A percentile compares a stretch with the other conserved stretches of the same genome.
Evolutionary conservation across 2,329 filamentous ascomycete species (phyloP).

Genomic region (Anthostomella pinea): DNA sequence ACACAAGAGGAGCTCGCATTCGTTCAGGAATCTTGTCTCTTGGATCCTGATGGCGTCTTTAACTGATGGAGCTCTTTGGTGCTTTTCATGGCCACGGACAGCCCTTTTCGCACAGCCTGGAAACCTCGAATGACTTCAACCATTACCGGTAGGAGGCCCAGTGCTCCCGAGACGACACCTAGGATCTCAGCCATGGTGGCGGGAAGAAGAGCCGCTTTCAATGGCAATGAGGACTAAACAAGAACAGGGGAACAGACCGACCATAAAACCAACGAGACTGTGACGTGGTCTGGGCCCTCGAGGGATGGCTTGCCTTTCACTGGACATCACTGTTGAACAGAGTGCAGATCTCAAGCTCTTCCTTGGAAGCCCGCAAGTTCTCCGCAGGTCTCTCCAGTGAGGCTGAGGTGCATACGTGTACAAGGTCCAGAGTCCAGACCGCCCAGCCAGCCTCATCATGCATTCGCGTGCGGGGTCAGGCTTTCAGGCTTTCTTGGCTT

Average conservation of each 20-base stretch:
- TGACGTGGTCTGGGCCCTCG: not conserved
- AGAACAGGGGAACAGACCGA: not conserved
- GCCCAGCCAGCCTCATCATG: not conserved
- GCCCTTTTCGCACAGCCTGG: not conserved
- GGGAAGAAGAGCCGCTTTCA: not conserved
- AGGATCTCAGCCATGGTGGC: not conserved
- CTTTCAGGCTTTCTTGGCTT: not conserved
- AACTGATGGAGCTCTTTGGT: not conserved
- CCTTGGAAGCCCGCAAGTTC: not conserved
- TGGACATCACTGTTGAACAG: not conserved
- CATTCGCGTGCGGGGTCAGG: not conserved
- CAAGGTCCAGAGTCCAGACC: not conserved
- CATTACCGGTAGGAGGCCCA: not conserved
- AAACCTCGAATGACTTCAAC: not conserved
- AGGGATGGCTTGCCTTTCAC: not conserved
- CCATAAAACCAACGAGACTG: not conserved
- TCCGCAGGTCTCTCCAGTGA: not conserved
- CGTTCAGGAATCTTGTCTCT: not conserved
- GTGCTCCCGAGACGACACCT: not conserved
- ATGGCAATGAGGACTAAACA: not conserved
- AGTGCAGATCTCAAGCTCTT: not conserved
- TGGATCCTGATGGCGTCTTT: not conserved
- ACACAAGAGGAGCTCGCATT: constrained; percentile 1
- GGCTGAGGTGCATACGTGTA: not conserved
- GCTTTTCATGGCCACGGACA: not conserved